Evolutionary conservation across 2,329 filamentous ascomycete species (phyloP).

Genomic region (Metarhizium guizhouense): DNA sequence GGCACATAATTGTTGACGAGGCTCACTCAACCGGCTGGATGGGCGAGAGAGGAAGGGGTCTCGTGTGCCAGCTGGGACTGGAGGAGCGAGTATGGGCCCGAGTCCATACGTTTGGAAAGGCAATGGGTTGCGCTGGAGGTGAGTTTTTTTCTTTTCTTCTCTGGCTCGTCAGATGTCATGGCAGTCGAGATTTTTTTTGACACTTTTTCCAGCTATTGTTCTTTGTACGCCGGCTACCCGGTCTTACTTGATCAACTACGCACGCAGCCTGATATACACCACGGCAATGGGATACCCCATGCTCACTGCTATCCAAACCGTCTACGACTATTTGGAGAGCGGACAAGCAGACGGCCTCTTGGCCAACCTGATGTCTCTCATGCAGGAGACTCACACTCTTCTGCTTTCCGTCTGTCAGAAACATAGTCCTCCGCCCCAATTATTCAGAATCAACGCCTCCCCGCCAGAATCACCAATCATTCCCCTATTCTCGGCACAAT

Average conservation of each 20-base stretch:
- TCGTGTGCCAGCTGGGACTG: constrained; percentile 48
- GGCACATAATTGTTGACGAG: constrained; percentile 57
- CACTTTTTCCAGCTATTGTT: constrained; percentile 33
- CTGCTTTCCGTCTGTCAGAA: constrained; percentile 28
- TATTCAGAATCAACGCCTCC: constrained; percentile 25
- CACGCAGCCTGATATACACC: constrained; percentile 66
- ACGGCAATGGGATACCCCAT: constrained; percentile 57
- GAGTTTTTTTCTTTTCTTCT: constrained; percentile 12
- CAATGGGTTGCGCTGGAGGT: constrained; percentile 62
- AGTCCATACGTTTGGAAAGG: constrained; percentile 60
- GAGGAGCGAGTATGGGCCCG: constrained; percentile 48
- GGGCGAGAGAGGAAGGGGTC: constrained; percentile 44
- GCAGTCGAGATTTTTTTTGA: constrained; percentile 4
- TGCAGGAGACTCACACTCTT: constrained; percentile 33
- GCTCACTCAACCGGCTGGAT: constrained; percentile 57
- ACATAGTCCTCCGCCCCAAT: constrained; percentile 9
- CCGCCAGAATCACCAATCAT: constrained; percentile 53
- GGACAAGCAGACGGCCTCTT: constrained; percentile 34
- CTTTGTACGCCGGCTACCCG: constrained; percentile 51
- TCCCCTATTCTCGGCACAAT: constrained; percentile 47
- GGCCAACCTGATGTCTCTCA: constrained; percentile 22
- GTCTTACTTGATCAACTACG: constrained; percentile 65
- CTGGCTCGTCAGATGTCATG: neutral
- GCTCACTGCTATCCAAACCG: constrained; percentile 47
- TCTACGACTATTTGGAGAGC: constrained; percentile 46